Conservation (phyloP, 495 filamentous ascomycete genomes). For the Talaromyces proteolyticus region DNA sequence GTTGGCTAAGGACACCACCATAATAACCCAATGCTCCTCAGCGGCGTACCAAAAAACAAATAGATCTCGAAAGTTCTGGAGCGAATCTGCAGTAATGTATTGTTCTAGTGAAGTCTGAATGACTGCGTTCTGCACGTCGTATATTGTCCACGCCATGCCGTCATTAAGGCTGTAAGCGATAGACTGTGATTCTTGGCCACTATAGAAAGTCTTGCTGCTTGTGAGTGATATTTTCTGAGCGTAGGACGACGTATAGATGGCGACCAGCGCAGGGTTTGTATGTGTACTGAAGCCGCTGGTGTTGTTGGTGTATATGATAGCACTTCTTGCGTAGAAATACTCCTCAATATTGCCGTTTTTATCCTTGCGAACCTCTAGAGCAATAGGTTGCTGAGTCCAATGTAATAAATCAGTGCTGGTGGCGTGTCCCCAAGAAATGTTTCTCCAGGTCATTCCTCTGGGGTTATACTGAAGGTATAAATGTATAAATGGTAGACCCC, state of each 20-base stretch:
- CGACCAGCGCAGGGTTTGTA: constrained; percentile 44
- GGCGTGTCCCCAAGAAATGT: constrained; percentile 50
- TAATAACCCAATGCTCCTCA: constrained; percentile 41
- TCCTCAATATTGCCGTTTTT: constrained; percentile 28
- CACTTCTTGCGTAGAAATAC: constrained; percentile 44
- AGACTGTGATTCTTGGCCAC: constrained; percentile 35
- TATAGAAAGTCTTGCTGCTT: background rate
- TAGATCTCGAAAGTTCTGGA: constrained; percentile 45
- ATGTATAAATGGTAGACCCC: constrained; percentile 46
- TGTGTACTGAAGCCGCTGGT: constrained; percentile 48
- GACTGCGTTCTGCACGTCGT: constrained; percentile 38
- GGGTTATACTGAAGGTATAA: constrained; percentile 51
- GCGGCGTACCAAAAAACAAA: constrained; percentile 42
- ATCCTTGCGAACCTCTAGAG: constrained; percentile 18
- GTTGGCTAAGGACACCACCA: constrained; percentile 37
- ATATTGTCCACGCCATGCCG: constrained; percentile 46
- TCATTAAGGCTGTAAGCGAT: constrained; percentile 46
- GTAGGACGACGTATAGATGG: constrained; percentile 43
- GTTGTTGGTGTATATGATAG: constrained; percentile 45
- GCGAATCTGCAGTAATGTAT: constrained; percentile 6
- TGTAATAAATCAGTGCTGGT: constrained; percentile 45
- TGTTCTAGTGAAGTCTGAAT: constrained; percentile 14
- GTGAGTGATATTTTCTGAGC: background rate
- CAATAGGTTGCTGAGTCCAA: constrained; percentile 49
- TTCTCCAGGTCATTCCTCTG: constrained; percentile 40